Conservation (phyloP, 495 filamentous ascomycete species). For the Hypoxylon lienhwacheense region DNA sequence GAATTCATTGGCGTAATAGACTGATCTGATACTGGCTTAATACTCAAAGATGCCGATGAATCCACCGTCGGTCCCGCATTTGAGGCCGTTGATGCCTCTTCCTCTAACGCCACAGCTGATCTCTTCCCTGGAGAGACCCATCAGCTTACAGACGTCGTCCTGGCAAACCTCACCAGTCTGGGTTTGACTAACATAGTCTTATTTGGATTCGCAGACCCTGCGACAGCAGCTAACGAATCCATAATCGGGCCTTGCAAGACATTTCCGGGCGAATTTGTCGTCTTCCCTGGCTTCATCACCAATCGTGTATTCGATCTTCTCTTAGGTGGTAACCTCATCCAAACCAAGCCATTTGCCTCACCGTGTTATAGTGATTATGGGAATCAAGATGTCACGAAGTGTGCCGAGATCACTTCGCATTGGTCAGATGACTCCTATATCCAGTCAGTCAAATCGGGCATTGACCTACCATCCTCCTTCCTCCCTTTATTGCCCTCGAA, state of each 20-base stretch:
- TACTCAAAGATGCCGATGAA: slow-evolving; percentile 30
- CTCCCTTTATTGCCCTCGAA: too few species aligned
- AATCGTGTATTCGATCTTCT: slow-evolving; percentile 52
- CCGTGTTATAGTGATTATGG: slow-evolving; percentile 56
- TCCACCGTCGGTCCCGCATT: slow-evolving; percentile 33
- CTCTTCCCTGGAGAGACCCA: slow-evolving; percentile 47
- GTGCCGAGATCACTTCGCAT: slow-evolving; percentile 39
- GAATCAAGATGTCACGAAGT: slow-evolving; percentile 50
- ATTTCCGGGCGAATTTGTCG: slow-evolving; percentile 44
- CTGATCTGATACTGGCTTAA: slow-evolving; percentile 22
- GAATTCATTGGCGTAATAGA: slow-evolving; percentile 1
- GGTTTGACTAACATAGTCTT: slow-evolving; percentile 37
- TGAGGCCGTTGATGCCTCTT: slow-evolving; percentile 28
- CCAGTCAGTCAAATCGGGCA: slow-evolving; percentile 22
- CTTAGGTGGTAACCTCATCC: slow-evolving; percentile 56
- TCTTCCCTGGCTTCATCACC: slow-evolving; percentile 52
- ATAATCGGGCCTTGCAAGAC: slow-evolving; percentile 43
- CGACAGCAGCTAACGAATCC: slow-evolving; percentile 21
- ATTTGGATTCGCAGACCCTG: slow-evolving; percentile 36
- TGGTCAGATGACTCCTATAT: slow-evolving; percentile 42
- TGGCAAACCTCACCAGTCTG: slow-evolving; percentile 41
- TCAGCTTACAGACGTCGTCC: slow-evolving; percentile 47
- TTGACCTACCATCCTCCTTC: too few species aligned
- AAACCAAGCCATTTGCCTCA: slow-evolving; percentile 58
- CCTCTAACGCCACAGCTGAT: slow-evolving; percentile 36